Evolutionary conservation across 805 yeast genomes (phyloP), one percentile per base, ranked within the genome.

Genomic region (Clavispora carvajalis): DNA sequence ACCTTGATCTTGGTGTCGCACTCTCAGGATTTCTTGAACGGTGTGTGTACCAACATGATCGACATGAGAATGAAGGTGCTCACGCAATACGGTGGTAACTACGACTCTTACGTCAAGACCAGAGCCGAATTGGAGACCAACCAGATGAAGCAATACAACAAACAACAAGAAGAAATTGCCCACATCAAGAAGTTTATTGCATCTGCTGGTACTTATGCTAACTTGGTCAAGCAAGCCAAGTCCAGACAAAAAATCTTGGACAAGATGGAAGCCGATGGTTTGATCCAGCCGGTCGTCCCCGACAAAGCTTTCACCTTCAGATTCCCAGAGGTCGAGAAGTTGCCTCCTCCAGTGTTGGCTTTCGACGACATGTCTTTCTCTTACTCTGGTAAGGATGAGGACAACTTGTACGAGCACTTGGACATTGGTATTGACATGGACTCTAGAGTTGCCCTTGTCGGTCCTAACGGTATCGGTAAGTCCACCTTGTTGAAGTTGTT

Each of bases 351-450:
- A 63, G 99, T 93, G 39, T 74, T 93, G 66, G 88, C 98, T 7
- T 93, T 93, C 63, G 98, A 91, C 66, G 90, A 84, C 57, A 95
- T 93, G 60, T 80, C 95, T 17, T 93, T 93, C 69, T 74, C 97
- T 16, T 93, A 93, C 70, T 85, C 86, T 54, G 91, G 85, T 55
- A 78, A 78, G 22, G 66, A 75, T 36, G 96, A 87, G 68, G 82
- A 93, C 68, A 84, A 89, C 69, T 75, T 93, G 59, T 93, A 93
- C 71, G 88, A 85, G 62, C 68, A 86, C 64, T 77, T 93, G 62
- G 91, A 89, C 63, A 93, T 93, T 55, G 99, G 99, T 83, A 90
- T 93, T 45, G 99, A 93, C 74, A 93, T 93, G 98, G 99, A 93
- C 71, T 90, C 97, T 30, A 85, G 99, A 74, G 82, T 91, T 60